Evolutionary conservation across 305 asterid genomes (phyloP).

Genomic region (Fraxinus paxiana): DNA sequence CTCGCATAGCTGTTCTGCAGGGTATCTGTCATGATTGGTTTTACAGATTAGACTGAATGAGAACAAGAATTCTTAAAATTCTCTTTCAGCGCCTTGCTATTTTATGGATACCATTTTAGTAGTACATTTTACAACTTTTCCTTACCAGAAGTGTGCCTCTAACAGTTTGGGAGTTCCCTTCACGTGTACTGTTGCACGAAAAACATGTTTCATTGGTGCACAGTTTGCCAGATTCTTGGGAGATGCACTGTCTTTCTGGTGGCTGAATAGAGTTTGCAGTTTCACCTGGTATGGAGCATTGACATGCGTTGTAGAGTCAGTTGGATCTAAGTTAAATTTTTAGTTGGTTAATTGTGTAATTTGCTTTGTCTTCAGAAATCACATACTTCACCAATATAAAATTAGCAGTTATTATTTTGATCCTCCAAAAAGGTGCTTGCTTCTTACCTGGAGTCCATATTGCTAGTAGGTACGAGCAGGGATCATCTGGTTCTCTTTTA

Average conservation of each 20-base stretch:
- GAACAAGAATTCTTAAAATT: not conserved
- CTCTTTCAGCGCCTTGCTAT: not conserved
- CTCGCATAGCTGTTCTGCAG: conserved; percentile 98
- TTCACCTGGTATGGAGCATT: conserved; percentile 64
- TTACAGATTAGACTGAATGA: conserved; percentile 22
- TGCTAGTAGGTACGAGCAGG: conserved; percentile 84
- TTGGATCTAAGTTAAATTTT: conserved; percentile 10
- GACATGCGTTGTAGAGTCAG: conserved; percentile 14
- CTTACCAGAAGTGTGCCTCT: conserved; percentile 94
- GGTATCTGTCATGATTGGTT: conserved; percentile 58
- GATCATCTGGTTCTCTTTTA: conserved; percentile 92
- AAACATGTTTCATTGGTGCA: conserved; percentile 75
- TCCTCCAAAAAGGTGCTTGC: conserved; percentile 1
- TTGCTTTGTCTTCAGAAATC: conserved; percentile 3
- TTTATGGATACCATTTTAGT: conserved; percentile 9
- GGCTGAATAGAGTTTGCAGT: conserved; percentile 78
- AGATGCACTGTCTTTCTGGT: conserved; percentile 66
- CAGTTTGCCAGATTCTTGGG: conserved; percentile 54
- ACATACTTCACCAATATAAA: not conserved
- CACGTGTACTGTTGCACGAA: conserved; percentile 87
- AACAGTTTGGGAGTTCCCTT: conserved; percentile 79
- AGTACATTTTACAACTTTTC: not conserved
- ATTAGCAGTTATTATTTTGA: conserved; percentile 11
- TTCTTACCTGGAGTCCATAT: conserved; percentile 67
- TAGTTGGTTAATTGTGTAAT: conserved; percentile 6